A percentile compares a stretch with the other conserved stretches of the same genome.
Conservation (phyloP, 352 stramenopile species). For the Globisporangium rhizosaccharum region DNA sequence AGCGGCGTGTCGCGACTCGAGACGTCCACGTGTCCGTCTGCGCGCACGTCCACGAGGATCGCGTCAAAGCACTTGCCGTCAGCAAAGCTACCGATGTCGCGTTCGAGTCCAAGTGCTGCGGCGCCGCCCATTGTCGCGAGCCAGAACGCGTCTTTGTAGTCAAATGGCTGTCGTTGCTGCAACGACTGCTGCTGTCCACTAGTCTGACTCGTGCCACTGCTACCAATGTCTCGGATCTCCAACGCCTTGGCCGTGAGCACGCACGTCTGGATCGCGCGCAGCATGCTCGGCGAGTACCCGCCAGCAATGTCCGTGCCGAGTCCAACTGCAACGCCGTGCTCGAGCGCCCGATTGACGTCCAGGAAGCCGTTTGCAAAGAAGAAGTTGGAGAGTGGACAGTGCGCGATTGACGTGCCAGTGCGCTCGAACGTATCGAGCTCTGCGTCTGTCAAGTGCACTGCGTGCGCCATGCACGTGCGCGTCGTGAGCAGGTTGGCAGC, state of each 20-base stretch:
- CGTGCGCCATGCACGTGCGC: slow-evolving; percentile 84
- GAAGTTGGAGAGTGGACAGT: slow-evolving; percentile 91
- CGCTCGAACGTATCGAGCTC: slow-evolving; percentile 55
- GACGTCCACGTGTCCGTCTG: slow-evolving; percentile 47
- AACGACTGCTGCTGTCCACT: not conserved
- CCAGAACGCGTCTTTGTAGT: slow-evolving; percentile 85
- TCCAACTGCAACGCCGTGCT: slow-evolving; percentile 39
- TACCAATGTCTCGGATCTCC: slow-evolving; percentile 30
- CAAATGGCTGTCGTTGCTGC: slow-evolving; percentile 18
- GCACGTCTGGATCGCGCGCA: slow-evolving; percentile 76
- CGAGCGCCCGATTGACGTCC: slow-evolving; percentile 47
- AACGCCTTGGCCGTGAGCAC: slow-evolving; percentile 69
- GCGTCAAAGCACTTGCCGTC: slow-evolving; percentile 84
- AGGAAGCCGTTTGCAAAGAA: slow-evolving; percentile 79
- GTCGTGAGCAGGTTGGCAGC: slow-evolving; percentile 55
- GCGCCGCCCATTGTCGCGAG: slow-evolving; percentile 85
- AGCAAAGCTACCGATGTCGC: slow-evolving; percentile 73
- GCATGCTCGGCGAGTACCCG: slow-evolving; percentile 88
- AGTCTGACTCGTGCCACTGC: slow-evolving; percentile 3
- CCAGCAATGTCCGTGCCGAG: slow-evolving; percentile 90
- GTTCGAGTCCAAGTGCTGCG: slow-evolving; percentile 54
- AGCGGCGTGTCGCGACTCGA: slow-evolving; percentile 28
- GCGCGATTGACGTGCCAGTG: slow-evolving; percentile 64
- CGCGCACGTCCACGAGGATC: slow-evolving; percentile 58
- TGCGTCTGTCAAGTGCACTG: slow-evolving; percentile 59